These are phyloP conservation scores for Barnettozyma populi DNA, from an alignment of 805 yeast genomes.

Conservation along the genomic window DNA sequence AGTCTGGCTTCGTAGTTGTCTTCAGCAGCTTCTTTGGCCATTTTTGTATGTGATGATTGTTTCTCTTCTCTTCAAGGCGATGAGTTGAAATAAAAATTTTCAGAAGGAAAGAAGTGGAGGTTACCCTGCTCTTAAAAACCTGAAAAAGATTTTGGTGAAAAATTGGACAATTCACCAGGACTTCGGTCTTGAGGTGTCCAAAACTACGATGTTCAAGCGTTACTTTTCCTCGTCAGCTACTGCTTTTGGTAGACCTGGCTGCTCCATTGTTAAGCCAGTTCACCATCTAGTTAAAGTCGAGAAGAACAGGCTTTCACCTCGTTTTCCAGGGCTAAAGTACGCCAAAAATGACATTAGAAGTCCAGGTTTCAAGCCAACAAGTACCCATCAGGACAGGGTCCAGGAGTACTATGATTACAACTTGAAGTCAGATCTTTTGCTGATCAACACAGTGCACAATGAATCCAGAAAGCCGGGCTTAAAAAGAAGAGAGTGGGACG, in stretches of 20 bases:
- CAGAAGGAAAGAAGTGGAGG: not conserved
- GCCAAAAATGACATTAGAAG: slow-evolving; percentile 74
- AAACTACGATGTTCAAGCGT: slow-evolving; percentile 12
- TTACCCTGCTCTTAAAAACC: not conserved
- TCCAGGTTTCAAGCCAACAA: slow-evolving; percentile 68
- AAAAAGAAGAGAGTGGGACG: slow-evolving; percentile 80
- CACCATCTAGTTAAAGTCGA: slow-evolving; percentile 80
- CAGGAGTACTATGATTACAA: slow-evolving; percentile 71
- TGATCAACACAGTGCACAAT: slow-evolving; percentile 70
- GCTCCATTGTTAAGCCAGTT: slow-evolving; percentile 81
- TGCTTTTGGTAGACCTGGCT: slow-evolving; percentile 43
- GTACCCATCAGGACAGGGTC: slow-evolving; percentile 76
- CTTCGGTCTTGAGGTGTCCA: not conserved
- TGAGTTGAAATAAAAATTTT: slow-evolving; percentile 9
- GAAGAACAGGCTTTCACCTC: slow-evolving; percentile 70
- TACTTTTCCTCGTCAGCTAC: slow-evolving; percentile 19
- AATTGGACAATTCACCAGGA: not conserved
- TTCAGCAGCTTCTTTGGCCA: slow-evolving; percentile 36
- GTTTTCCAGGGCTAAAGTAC: slow-evolving; percentile 60
- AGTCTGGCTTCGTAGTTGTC: slow-evolving; percentile 91
- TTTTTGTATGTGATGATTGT: slow-evolving; percentile 7
- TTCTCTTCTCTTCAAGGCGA: slow-evolving; percentile 1
- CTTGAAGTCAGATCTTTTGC: slow-evolving; percentile 67
- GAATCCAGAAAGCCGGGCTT: slow-evolving; percentile 49
- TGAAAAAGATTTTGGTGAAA: not conserved